phyloP scores from a whole-genome alignment of 176 grass and related monocot genomes.

The Avena atlantica region DNA sequence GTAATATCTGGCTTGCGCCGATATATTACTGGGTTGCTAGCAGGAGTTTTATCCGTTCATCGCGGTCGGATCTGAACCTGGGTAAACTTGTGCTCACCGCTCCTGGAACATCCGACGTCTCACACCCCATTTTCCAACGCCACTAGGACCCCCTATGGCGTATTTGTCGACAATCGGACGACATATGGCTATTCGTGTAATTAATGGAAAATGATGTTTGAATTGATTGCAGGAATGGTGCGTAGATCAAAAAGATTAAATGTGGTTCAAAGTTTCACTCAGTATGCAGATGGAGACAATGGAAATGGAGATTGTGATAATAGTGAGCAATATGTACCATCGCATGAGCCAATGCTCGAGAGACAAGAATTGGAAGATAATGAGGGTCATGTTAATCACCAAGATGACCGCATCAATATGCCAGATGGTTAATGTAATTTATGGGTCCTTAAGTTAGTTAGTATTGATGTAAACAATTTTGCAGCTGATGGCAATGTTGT shows the following conservation, averaged over 20 bases:
- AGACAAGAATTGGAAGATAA: not conserved
- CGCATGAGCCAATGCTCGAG: not conserved
- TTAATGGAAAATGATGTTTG: not conserved
- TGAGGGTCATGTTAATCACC: not conserved
- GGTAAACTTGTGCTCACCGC: no score
- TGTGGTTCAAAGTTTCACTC: not conserved
- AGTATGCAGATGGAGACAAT: not conserved
- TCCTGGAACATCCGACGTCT: no score
- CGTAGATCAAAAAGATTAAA: not conserved
- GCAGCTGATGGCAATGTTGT: not conserved
- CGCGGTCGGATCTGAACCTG: no score
- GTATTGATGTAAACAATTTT: not conserved
- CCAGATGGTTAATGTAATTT: no score
- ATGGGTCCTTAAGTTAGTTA: not conserved
- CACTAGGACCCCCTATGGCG: no score
- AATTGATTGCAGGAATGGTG: not conserved
- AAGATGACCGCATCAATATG: not conserved
- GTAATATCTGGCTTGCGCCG: no score
- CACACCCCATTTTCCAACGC: no score
- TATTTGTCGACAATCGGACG: no score
- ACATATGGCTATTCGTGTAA: not conserved
- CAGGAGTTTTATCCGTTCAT: no score
- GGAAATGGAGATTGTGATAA: not conserved
- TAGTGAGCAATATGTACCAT: not conserved
- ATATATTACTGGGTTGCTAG: no score